A percentile compares a stretch with the other conserved stretches of the same genome.
phyloP scores from a whole-genome alignment of 1,284 basidiomycete genomes.

The Golubevia sp. region DNA sequence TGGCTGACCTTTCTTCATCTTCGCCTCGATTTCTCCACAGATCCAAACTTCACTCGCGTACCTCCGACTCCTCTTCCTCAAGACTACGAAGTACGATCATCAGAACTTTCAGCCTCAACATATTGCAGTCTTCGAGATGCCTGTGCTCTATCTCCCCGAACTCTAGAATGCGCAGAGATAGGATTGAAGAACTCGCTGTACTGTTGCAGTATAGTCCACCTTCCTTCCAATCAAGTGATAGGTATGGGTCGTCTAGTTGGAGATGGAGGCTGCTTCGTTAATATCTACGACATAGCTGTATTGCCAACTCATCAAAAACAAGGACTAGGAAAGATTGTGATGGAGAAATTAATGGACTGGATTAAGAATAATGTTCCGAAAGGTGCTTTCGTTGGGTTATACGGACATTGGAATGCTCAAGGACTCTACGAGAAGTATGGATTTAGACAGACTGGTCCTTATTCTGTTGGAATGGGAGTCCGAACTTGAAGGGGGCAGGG shows the following conservation, averaged over 20 bases:
- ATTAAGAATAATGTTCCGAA: background rate
- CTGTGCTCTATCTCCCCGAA: background rate
- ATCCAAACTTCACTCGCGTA: too few species aligned
- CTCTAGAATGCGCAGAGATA: background rate
- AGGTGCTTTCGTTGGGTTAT: background rate
- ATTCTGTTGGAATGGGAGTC: background rate
- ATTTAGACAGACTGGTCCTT: background rate
- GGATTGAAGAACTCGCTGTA: background rate
- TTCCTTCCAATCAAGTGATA: background rate
- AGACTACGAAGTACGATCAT: background rate
- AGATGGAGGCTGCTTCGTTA: background rate
- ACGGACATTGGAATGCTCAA: background rate
- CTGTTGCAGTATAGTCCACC: background rate
- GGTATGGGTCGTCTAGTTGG: background rate
- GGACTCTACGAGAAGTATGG: background rate
- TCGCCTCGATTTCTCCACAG: too few species aligned
- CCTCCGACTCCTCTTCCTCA: background rate
- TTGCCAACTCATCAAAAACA: background rate
- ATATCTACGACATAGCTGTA: background rate
- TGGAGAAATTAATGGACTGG: background rate
- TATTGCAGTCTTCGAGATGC: background rate
- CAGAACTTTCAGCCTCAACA: background rate
- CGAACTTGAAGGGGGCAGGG: too few species aligned
- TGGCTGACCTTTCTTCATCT: too few species aligned
- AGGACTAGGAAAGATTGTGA: background rate